Conservation (phyloP, 2,329 filamentous ascomycete genomes). For the Onygena corvina region DNA sequence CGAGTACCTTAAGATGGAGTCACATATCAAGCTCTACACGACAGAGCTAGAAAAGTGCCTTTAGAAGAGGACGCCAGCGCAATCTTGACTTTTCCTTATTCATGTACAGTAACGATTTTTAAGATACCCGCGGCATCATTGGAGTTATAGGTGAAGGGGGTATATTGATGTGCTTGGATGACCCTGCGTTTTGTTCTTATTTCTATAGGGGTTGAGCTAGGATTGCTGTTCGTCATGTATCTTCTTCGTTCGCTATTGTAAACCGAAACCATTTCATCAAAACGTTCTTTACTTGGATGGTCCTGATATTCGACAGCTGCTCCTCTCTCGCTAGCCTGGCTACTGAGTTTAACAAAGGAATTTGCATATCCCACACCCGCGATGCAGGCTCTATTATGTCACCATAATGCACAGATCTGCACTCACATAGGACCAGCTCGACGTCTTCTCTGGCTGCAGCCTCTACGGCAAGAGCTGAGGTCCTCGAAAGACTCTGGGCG, state of each 20-base stretch:
- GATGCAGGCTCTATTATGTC: conserved; percentile 22
- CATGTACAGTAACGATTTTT: conserved; percentile 15
- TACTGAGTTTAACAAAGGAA: conserved; percentile 50
- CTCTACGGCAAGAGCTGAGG: conserved; percentile 32
- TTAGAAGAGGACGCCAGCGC: conserved; percentile 19
- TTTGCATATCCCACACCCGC: conserved; percentile 37
- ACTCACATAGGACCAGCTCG: conserved; percentile 33
- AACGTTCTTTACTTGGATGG: conserved; percentile 46
- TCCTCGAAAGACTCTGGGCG: conserved; percentile 37
- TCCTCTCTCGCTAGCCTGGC: conserved; percentile 36
- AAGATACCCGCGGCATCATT: conserved; percentile 14
- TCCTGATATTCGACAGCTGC: conserved; percentile 42
- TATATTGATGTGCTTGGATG: conserved; percentile 25
- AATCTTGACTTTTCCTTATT: conserved; percentile 19
- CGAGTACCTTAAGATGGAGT: conserved; percentile 94
- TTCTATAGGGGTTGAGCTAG: conserved; percentile 18
- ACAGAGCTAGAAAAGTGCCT: conserved; percentile 96
- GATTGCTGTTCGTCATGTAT: conserved; percentile 11
- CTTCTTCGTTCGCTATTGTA: conserved; percentile 11
- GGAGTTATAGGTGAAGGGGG: conserved; percentile 18
- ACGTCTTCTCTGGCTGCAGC: conserved; percentile 22
- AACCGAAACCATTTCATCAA: conserved; percentile 56
- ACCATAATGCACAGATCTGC: conserved; percentile 23
- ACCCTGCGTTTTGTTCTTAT: conserved; percentile 29
- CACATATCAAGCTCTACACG: conserved; percentile 94